Percentiles rank a stretch among this genome's conserved stretches.
Conservation (phyloP, 129 eudicot species). For the Solidago caesia region DNA sequence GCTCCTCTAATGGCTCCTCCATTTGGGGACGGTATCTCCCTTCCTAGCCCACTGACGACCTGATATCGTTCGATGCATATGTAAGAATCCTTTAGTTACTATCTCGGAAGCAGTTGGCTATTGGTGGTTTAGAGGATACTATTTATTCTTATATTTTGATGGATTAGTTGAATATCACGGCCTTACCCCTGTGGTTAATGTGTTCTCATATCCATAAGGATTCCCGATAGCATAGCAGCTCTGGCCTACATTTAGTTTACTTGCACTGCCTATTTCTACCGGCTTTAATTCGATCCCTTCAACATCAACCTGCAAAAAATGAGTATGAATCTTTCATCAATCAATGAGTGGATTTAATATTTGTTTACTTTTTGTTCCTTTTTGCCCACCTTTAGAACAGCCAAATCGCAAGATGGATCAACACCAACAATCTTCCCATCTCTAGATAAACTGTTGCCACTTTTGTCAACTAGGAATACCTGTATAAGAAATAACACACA, state of each 20-base stretch:
- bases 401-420: constrained; percentile 86
- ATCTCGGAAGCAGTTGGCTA: neutral
- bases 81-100: neutral
- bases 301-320: constrained; percentile 55
- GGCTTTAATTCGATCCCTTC: constrained; percentile 70
- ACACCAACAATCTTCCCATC: constrained; percentile 71
- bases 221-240: constrained; percentile 94
- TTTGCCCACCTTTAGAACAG: constrained; percentile 76
- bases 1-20: constrained; percentile 90
- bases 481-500: constrained; percentile 21
- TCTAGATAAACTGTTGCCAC: constrained; percentile 57
- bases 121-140: too few relatives aligned
- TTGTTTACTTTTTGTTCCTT: neutral
- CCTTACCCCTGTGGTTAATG: constrained; percentile 89
- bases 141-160: neutral
- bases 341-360: too few relatives aligned
- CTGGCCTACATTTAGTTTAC: constrained; percentile 71
- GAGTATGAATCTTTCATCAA: neutral
- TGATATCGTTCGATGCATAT: constrained; percentile 30
- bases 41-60: constrained; percentile 98
- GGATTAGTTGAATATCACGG: neutral
- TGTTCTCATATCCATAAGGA: constrained; percentile 94
- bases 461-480: constrained; percentile 64
- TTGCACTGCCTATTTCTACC: constrained; percentile 60
- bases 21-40: constrained; percentile 96